Percentiles rank a stretch among this genome's conserved stretches.
These are phyloP conservation scores for Bonia amplexicaulis DNA, from an alignment of 176 grass and related monocot genomes.

Conservation along the genomic window DNA sequence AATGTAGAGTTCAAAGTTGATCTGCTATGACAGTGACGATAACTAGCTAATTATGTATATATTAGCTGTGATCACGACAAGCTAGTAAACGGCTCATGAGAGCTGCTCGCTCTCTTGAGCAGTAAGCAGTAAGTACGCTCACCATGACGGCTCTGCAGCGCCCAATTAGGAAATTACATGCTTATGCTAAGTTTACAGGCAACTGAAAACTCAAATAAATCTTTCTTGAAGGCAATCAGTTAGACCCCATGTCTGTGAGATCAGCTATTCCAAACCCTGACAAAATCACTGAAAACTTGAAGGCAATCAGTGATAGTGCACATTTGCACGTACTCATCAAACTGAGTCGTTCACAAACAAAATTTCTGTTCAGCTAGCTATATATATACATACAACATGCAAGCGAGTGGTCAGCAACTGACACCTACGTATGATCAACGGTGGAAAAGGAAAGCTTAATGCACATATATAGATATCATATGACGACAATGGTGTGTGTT, in stretches of 20 bases:
- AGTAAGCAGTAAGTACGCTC: neutral
- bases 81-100: neutral
- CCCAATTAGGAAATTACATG: neutral
- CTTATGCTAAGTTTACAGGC: neutral
- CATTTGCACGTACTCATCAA: neutral
- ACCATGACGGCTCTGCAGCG: neutral
- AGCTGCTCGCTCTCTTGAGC: neutral
- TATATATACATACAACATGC: neutral
- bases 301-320: neutral
- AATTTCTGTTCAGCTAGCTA: no score
- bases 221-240: neutral
- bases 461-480: neutral
- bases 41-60: neutral
- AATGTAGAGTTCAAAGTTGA: conserved; percentile 10
- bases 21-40: neutral
- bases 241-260: neutral
- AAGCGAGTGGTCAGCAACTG: neutral
- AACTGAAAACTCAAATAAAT: neutral
- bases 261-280: neutral
- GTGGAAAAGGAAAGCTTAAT: neutral
- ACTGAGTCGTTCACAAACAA: no score
- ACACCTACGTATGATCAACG: neutral
- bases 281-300: neutral
- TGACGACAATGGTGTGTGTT: neutral
- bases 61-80: neutral